phyloP scores from a whole-genome alignment of 768 basidiomycete species.

The Mrakia blollopis region DNA sequence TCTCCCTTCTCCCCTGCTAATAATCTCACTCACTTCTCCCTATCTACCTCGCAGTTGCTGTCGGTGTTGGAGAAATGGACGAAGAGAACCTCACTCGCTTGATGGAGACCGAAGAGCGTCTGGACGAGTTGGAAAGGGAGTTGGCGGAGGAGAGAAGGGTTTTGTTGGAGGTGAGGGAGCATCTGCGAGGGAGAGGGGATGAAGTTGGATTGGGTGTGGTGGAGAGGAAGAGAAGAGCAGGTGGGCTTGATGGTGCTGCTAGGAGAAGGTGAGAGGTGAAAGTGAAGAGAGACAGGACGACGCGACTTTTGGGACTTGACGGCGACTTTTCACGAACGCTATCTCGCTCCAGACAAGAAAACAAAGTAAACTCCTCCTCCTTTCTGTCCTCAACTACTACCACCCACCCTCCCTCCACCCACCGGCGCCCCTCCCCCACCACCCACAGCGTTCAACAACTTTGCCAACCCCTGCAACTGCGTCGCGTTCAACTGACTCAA shows the following conservation, averaged over 20 bases:
- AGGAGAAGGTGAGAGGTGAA: no score
- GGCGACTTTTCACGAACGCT: no score
- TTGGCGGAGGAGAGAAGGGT: neutral
- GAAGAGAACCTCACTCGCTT: neutral
- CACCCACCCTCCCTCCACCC: neutral
- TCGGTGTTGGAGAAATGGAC: neutral
- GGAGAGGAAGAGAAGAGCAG: neutral
- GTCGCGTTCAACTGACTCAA: neutral
- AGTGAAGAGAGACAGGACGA: no score
- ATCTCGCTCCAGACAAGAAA: no score
- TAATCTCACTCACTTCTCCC: neutral
- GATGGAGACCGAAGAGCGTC: neutral
- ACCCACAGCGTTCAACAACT: neutral
- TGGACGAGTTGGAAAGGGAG: neutral
- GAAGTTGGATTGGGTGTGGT: neutral
- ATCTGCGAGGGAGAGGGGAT: neutral
- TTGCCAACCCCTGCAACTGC: constrained; percentile 17
- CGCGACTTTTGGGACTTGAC: no score
- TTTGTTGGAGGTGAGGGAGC: neutral
- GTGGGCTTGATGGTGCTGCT: no score
- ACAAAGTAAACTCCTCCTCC: no score
- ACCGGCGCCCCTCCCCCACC: neutral
- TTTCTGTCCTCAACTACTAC: neutral
- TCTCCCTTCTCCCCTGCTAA: neutral
- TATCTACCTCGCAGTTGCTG: neutral